Evolutionary conservation across 2,329 filamentous ascomycete species (phyloP), one percentile per base, ranked within the genome.

Genomic region (Botrytis squamosa): DNA sequence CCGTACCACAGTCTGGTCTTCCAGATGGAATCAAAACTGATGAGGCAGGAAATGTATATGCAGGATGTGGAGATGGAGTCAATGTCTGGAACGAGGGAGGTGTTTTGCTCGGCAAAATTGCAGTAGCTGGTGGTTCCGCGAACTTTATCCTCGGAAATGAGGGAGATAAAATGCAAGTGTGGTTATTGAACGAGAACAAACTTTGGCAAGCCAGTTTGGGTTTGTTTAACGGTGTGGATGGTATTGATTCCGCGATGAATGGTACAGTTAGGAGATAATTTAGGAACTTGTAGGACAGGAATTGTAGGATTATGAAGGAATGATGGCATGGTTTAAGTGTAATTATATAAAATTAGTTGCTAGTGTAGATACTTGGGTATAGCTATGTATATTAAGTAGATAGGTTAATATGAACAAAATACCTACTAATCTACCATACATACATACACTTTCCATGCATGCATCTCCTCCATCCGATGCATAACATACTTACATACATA

Each of bases 11-110:
- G 67, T 79, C 83, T 2, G 86, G 87, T 5, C 82, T 89, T 4
- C 88, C 89, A 0, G 90, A 91, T 75, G 90, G 90, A 82, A 81
- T 87, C 74, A 86, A 86, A 75, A 82, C 83, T 38, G 87, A 89
- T 76, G 82, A 82, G 1, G 77, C 84, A 6, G 87, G 87, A 7
- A 88, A 88, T 77, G 84, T 89, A 12, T 89, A 87, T 80, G 83
- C 83, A 18, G 86, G 85, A 0, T 87, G 85, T 75, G 85, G 85
- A 0, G 87, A 88, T 77, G 87, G 87, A 0, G 81, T 89, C 25
- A 84, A 87, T 74, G 83, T 89, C n/a, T 89, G 86, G 85, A 84
- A 82, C 62, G 77, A 83, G 0, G 82, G 83, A 0, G 87, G 86
- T 1, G 82, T 80, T 3, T 76, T 87, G 29, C 84, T 91, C 76